These are phyloP conservation scores for Zygoascus hellenicus DNA, from an alignment of 1,139 yeast species.

Conservation along the genomic window DNA sequence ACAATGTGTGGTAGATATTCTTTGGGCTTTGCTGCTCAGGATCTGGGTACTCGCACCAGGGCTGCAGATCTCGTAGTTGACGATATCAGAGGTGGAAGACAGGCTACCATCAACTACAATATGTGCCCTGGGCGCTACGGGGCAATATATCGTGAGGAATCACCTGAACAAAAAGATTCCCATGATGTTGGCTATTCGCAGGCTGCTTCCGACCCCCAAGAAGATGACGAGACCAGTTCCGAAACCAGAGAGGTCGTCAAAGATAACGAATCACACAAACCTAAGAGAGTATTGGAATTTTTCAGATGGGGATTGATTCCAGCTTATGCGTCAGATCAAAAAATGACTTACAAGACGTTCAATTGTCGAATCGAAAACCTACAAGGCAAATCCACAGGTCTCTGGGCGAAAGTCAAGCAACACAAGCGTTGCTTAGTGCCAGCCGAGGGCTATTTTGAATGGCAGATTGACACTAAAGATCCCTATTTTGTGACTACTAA, in stretches of 20 bases:
- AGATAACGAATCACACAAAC: neutral
- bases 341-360: slow-evolving; percentile 29
- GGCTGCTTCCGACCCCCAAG: neutral
- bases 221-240: neutral
- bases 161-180: neutral
- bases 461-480: slow-evolving; percentile 43
- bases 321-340: slow-evolving; percentile 40
- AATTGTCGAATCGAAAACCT: slow-evolving; percentile 34
- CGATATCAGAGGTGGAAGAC: slow-evolving; percentile 24
- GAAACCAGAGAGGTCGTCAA: slow-evolving; percentile 10
- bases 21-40: slow-evolving; percentile 20
- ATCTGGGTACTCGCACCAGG: slow-evolving; percentile 15
- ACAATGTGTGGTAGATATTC: slow-evolving; percentile 23
- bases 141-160: slow-evolving; percentile 37
- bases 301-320: slow-evolving; percentile 66
- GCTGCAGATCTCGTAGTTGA: slow-evolving; percentile 22
- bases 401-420: slow-evolving; percentile 31
- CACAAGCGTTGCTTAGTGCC: slow-evolving; percentile 61
- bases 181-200: neutral
- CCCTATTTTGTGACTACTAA: slow-evolving; percentile 64
- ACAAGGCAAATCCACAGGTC: slow-evolving; percentile 20
- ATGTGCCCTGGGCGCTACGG: slow-evolving; percentile 47
- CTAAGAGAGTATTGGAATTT: slow-evolving; percentile 22
- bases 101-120: slow-evolving; percentile 36
- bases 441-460: slow-evolving; percentile 80